A percentile compares a stretch with the other conserved stretches of the same genome.
These are phyloP conservation scores for Tuber brumale DNA, from an alignment of 495 filamentous ascomycete species.

Conservation along the genomic window DNA sequence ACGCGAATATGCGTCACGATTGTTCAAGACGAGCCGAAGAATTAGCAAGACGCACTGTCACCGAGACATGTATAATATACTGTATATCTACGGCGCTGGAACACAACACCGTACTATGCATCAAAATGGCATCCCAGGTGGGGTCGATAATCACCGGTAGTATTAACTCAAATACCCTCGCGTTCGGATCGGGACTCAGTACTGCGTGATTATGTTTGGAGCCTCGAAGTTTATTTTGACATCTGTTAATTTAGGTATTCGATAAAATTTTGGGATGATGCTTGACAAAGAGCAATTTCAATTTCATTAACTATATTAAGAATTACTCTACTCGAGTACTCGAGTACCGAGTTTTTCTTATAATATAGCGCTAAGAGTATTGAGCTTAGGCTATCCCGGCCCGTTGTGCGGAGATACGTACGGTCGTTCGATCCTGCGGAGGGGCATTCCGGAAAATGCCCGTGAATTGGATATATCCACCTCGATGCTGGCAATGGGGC, in stretches of 20 bases:
- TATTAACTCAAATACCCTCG: not conserved
- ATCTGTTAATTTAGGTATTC: not conserved
- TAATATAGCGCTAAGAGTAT: not conserved
- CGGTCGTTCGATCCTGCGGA: not conserved
- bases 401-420: not conserved
- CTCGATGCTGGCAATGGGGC: not conserved
- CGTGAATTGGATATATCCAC: not conserved
- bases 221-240: not conserved
- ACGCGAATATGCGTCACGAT: not conserved
- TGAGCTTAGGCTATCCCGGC: not conserved
- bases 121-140: not conserved
- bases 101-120: not conserved
- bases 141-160: not conserved
- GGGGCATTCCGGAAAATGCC: not conserved
- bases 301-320: not conserved
- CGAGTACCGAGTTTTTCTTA: not conserved
- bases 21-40: not conserved
- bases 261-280: not conserved
- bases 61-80: not conserved
- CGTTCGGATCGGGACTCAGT: not conserved
- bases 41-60: not conserved
- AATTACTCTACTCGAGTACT: not conserved
- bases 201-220: not conserved
- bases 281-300: not conserved
- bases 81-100: not conserved